A percentile compares a stretch with the other conserved stretches of the same genome.
Evolutionary conservation across 1,284 basidiomycete species (phyloP).

Genomic region (Boletus subluridellus): DNA sequence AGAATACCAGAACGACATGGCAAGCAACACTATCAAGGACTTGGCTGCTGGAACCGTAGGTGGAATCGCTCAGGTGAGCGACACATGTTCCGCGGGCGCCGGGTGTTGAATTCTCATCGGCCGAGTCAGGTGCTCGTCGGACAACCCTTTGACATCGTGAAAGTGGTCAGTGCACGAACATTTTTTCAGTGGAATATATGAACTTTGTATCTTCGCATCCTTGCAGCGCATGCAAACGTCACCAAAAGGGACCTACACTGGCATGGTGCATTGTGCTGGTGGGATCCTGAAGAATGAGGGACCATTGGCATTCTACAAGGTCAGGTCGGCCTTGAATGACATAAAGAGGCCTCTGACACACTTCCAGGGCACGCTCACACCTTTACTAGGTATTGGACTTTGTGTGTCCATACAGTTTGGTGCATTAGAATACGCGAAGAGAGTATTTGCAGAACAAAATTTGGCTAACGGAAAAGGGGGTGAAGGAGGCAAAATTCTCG

Average conservation of each 20-base stretch:
- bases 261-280: conserved; percentile 86
- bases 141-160: conserved; percentile 96
- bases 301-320: conserved; percentile 95
- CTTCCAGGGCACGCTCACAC: conserved; percentile 83
- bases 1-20: conserved; percentile 36
- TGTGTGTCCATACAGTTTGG: conserved; percentile 98
- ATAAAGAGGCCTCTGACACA: not conserved
- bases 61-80: conserved; percentile 78
- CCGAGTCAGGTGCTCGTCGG: conserved; percentile 74
- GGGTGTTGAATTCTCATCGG: conserved; percentile 11
- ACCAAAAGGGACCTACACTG: conserved; percentile 83
- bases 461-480: conserved; percentile 54
- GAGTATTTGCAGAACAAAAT: conserved; percentile 71
- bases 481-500: conserved; percentile 54
- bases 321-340: conserved; percentile 28
- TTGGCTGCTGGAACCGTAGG: conserved; percentile 82
- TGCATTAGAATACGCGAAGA: conserved; percentile 85
- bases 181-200: not conserved
- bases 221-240: conserved; percentile 85
- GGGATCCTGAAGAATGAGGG: conserved; percentile 90
- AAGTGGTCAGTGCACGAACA: conserved; percentile 64
- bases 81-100: not conserved
- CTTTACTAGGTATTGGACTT: conserved; percentile 88
- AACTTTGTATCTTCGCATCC: conserved; percentile 6
- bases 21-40: conserved; percentile 63